These are phyloP conservation scores for Pythium phragmitis DNA, from an alignment of 352 stramenopile species.

Conservation along the genomic window DNA sequence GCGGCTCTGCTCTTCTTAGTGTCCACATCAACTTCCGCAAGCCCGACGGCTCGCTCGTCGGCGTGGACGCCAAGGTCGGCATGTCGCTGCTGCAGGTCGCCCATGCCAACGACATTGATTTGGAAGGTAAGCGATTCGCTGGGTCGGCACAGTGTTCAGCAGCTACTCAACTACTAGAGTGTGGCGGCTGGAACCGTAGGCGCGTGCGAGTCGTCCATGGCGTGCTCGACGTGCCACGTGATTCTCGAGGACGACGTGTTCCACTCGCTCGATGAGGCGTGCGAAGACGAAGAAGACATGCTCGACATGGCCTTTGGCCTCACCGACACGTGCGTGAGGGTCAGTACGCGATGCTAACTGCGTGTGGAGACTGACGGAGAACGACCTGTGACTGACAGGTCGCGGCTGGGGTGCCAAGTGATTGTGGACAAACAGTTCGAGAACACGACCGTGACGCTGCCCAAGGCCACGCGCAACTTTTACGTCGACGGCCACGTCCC, in stretches of 20 bases:
- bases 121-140: conserved; percentile 70
- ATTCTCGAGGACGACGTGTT: conserved; percentile 94
- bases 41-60: conserved; percentile 54
- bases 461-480: conserved; percentile 97
- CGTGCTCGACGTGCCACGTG: conserved; percentile 98
- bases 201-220: conserved; percentile 93
- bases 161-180: neutral
- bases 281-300: conserved; percentile 99
- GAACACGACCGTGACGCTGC: conserved; percentile 89
- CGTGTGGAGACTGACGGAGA: neutral
- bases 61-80: conserved; percentile 70
- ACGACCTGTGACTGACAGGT: conserved; percentile 36
- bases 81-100: conserved; percentile 92
- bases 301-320: conserved; percentile 99
- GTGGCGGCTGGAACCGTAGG: conserved; percentile 33
- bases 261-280: conserved; percentile 87
- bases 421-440: conserved; percentile 91
- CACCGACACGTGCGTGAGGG: conserved; percentile 82
- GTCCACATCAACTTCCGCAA: conserved; percentile 79
- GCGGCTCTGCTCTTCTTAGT: conserved; percentile 24
- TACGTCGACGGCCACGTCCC: conserved; percentile 99
- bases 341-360: neutral
- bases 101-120: conserved; percentile 92
- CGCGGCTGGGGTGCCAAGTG: conserved; percentile 90
- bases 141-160: neutral